Conservation (phyloP, 2,329 filamentous ascomycete genomes). For the Trichoderma breve region DNA sequence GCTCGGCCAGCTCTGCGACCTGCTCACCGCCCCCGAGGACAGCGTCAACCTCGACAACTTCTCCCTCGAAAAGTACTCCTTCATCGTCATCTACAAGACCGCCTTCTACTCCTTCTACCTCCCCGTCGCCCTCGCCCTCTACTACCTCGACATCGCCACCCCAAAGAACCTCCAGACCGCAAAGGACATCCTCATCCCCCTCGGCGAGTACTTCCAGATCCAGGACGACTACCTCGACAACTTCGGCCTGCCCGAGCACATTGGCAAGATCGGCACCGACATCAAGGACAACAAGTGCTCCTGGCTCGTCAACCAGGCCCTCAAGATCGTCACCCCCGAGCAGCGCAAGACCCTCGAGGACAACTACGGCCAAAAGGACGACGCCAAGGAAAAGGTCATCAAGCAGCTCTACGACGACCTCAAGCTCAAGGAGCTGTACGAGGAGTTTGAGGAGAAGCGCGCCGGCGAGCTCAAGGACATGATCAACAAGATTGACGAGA, state of each 20-base stretch:
- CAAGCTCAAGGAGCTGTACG: slow-evolving; percentile 77
- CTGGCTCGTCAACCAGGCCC: slow-evolving; percentile 94
- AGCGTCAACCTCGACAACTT: slow-evolving; percentile 92
- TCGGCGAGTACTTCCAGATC: slow-evolving; percentile 98
- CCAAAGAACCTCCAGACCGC: slow-evolving; percentile 85
- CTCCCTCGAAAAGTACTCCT: slow-evolving; percentile 89
- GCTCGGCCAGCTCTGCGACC: slow-evolving; percentile 88
- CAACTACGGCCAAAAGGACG: slow-evolving; percentile 93
- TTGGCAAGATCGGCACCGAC: slow-evolving; percentile 98
- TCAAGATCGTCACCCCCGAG: slow-evolving; percentile 74
- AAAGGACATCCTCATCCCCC: slow-evolving; percentile 88
- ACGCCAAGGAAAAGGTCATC: slow-evolving; percentile 74
- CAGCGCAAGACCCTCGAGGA: slow-evolving; percentile 86
- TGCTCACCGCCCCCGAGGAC: slow-evolving; percentile 94
- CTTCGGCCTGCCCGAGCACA: slow-evolving; percentile 86
- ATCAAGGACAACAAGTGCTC: slow-evolving; percentile 99
- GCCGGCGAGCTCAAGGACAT: slow-evolving; percentile 73
- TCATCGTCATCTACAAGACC: slow-evolving; percentile 99
- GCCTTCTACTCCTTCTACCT: slow-evolving; percentile 99
- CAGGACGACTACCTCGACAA: slow-evolving; percentile 99
- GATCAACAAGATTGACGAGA: slow-evolving; percentile 82
- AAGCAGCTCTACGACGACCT: slow-evolving; percentile 89
- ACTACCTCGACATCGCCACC: slow-evolving; percentile 82
- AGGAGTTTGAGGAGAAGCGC: slow-evolving; percentile 84
- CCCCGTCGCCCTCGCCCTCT: slow-evolving; percentile 84